Evolutionary conservation across 2,329 filamentous ascomycete species (phyloP).

Genomic region (Cercospora sp.): DNA sequence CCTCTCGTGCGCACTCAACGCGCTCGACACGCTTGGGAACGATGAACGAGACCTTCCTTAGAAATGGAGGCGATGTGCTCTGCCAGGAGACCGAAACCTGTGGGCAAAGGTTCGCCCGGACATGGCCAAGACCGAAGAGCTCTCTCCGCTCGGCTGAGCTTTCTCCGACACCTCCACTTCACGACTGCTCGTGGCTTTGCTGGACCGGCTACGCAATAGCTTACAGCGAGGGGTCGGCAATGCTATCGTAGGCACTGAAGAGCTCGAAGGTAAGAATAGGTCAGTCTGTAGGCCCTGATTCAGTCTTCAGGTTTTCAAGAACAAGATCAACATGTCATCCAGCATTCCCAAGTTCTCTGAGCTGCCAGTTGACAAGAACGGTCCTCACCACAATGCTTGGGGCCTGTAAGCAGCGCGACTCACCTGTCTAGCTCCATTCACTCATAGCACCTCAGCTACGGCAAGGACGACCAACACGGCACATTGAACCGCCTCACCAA

Average conservation of each 20-base stretch:
- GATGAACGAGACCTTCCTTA: too few species aligned
- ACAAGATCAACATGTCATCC: constrained; percentile 14
- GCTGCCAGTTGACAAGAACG: constrained; percentile 50
- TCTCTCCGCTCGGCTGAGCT: constrained; percentile 3
- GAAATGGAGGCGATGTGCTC: too few species aligned
- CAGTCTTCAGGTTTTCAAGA: not conserved
- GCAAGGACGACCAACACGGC: constrained; percentile 59
- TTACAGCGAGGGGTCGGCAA: constrained; percentile 5
- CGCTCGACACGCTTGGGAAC: too few species aligned
- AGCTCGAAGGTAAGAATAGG: not conserved
- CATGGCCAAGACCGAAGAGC: not conserved
- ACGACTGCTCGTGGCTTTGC: not conserved
- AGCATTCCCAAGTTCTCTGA: constrained; percentile 50
- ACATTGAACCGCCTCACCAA: constrained; percentile 62
- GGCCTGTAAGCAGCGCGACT: constrained; percentile 28
- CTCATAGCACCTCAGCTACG: constrained; percentile 50
- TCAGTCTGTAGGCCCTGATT: not conserved
- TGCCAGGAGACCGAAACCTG: not conserved
- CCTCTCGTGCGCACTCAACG: too few species aligned
- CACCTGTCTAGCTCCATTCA: constrained; percentile 24
- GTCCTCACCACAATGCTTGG: constrained; percentile 47
- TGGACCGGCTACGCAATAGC: not conserved
- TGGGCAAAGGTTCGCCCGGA: not conserved
- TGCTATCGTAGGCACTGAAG: not conserved
- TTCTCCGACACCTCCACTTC: constrained; percentile 3